A percentile compares a stretch with the other conserved stretches of the same genome.
These are phyloP conservation scores for Daedaleopsis nitida DNA, from an alignment of 768 basidiomycete genomes.

Conservation along the genomic window DNA sequence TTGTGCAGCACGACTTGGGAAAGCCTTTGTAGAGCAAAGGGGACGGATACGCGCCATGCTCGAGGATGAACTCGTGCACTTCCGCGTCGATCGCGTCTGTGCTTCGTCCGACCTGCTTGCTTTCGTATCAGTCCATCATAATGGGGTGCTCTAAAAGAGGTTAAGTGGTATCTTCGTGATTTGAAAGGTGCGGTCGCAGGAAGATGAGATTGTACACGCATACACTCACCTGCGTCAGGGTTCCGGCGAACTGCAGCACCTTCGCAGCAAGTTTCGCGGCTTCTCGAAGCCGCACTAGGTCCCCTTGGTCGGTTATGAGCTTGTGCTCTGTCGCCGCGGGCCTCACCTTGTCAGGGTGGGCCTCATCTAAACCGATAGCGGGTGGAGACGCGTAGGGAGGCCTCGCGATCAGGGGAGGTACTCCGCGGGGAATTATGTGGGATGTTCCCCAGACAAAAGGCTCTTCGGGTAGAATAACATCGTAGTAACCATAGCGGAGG, in stretches of 20 bases:
- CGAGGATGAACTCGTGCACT: conserved; percentile 72
- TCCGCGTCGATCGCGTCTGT: conserved; percentile 74
- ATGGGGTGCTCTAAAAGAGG: background rate
- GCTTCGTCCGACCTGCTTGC: conserved; percentile 61
- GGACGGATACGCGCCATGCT: conserved; percentile 80
- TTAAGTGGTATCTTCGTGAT: background rate
- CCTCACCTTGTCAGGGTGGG: background rate
- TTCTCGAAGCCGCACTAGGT: conserved; percentile 12
- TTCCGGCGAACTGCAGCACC: conserved; percentile 24
- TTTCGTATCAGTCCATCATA: background rate
- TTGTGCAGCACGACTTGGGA: conserved; percentile 81
- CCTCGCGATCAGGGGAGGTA: conserved; percentile 55
- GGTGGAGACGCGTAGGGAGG: conserved; percentile 44
- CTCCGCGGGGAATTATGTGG: conserved; percentile 56
- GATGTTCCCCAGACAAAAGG: conserved; percentile 65
- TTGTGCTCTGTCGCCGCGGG: background rate
- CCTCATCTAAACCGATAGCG: too few species aligned
- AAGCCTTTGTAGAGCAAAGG: conserved; percentile 77
- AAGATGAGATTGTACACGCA: background rate
- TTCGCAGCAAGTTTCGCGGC: conserved; percentile 26
- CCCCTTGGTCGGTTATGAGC: conserved; percentile 18
- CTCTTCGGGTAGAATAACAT: conserved; percentile 64
- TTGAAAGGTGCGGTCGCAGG: background rate
- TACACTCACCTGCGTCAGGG: conserved; percentile 24
- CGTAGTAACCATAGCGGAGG: conserved; percentile 51